Base-by-base conservation (phyloP, 1,284 basidiomycete species). In the Exsudoporus floridanus region DNA sequence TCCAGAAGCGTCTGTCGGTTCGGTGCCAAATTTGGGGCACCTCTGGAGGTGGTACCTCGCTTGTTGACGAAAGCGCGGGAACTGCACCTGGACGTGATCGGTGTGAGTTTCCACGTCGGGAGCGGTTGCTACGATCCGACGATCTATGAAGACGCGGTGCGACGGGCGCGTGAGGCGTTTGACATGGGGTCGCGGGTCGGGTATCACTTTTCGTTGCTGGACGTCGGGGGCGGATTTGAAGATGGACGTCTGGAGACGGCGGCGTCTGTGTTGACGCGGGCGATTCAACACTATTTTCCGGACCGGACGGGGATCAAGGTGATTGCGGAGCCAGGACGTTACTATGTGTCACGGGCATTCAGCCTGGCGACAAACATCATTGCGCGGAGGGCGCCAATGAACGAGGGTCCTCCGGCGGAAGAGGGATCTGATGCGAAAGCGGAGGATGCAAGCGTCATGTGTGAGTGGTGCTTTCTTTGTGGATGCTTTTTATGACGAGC, bases 61-160 rank as follows among this genome's bases (percentile, higher is more conserved):
- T 80, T 99, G 25, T 79, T 99, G 41, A 73, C 78, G 16, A 90
- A 88, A 62, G 97, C 96, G 0, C 80, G 79, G 60, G 85, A 91
- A 66, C 80, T 98, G 33, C 75, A 79, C 23, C 79, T 99, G 49
- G 82, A 95, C 65, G 92, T 99, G 48, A 80, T 98, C 46, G 97
- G 97, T 33, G 92, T 98, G 48, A 93, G 89, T 68, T 99, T 99
- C 83, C 97, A 99, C 71, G 97, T 98, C 47, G 97, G 97, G 10
- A 94, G 90, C 55, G 97, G 97, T 4, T 97, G 93, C 75, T 98
- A 92, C 70, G 95, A 99, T 71, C 86, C 94, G 8, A 77, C 83
- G 41, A 89, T 92, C 37, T 99, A 96, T 69, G 83, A 84, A 35
- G 95, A 98, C 70, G 97, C 96, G 28, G 83, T 99, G 57, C 79